These are phyloP conservation scores for Myxozyma mucilagina DNA, from an alignment of 805 yeast species.

Conservation along the genomic window DNA sequence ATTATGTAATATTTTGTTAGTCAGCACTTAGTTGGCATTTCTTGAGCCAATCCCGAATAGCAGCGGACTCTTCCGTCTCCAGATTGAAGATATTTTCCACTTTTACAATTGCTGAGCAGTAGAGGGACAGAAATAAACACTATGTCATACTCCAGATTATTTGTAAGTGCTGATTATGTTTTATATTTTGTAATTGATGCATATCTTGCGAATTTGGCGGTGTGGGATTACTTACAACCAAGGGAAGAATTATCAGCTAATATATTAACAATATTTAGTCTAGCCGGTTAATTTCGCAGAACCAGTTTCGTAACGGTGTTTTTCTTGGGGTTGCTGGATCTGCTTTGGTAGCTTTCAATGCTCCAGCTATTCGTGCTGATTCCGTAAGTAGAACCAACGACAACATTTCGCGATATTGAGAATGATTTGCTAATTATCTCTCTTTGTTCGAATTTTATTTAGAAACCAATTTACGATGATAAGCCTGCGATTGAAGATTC, in stretches of 20 bases:
- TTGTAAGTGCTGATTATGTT: not conserved
- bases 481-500: constrained; percentile 3
- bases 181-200: too few species aligned
- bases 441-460: not conserved
- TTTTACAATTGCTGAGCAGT: not conserved
- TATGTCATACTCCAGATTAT: constrained; percentile 6
- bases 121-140: not conserved
- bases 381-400: not conserved
- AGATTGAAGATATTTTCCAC: too few species aligned
- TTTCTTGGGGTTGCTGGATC: constrained; percentile 1
- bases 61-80: too few species aligned
- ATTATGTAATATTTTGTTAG: too few species aligned
- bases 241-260: not conserved
- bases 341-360: not conserved
- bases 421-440: not conserved
- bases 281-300: constrained; percentile 7
- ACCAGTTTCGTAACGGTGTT: constrained; percentile 3
- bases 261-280: not conserved
- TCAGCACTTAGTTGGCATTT: too few species aligned
- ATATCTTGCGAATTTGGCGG: too few species aligned
- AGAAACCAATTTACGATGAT: constrained; percentile 43
- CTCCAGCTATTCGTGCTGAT: constrained; percentile 10
- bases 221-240: too few species aligned
- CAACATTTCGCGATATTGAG: not conserved
- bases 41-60: too few species aligned